Evolutionary conservation across 2,329 filamentous ascomycete genomes (phyloP).

Genomic region (Aspergillus pseudoglaucus): DNA sequence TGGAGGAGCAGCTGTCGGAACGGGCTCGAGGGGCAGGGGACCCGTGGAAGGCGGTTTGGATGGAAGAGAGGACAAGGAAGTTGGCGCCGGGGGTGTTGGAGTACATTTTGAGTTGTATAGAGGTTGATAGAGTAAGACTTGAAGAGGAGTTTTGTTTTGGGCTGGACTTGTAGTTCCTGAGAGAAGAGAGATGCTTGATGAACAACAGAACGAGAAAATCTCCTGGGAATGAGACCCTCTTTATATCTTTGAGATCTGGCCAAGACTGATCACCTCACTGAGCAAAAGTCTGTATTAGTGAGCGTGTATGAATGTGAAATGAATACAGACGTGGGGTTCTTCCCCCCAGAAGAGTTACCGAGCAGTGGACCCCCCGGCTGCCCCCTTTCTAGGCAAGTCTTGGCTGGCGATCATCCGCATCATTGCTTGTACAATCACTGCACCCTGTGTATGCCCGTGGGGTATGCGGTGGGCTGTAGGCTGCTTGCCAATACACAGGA

Average conservation of each 20-base stretch:
- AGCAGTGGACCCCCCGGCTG: not conserved
- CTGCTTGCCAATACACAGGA: not conserved
- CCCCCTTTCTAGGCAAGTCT: not conserved
- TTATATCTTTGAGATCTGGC: no score
- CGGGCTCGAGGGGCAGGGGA: conserved; percentile 24
- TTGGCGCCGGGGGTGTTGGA: conserved; percentile 22
- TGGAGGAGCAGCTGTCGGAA: conserved; percentile 14
- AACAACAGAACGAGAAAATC: not conserved
- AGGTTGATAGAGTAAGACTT: not conserved
- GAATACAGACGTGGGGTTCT: not conserved
- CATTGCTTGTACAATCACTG: not conserved
- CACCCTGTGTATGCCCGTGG: conserved; percentile 6
- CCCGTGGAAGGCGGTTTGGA: conserved; percentile 10
- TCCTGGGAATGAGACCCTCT: not conserved
- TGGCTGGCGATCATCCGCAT: not conserved
- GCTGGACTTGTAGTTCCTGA: not conserved
- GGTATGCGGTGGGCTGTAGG: not conserved
- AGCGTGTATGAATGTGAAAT: not conserved
- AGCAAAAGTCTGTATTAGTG: not conserved
- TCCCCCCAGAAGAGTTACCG: not conserved
- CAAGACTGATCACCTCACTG: not conserved
- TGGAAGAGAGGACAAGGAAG: conserved; percentile 25
- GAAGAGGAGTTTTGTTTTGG: no score
- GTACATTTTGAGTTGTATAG: conserved; percentile 21
- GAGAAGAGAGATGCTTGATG: not conserved